Conservation (phyloP, 768 basidiomycete species). For the Phlegmacium glaucopus region DNA sequence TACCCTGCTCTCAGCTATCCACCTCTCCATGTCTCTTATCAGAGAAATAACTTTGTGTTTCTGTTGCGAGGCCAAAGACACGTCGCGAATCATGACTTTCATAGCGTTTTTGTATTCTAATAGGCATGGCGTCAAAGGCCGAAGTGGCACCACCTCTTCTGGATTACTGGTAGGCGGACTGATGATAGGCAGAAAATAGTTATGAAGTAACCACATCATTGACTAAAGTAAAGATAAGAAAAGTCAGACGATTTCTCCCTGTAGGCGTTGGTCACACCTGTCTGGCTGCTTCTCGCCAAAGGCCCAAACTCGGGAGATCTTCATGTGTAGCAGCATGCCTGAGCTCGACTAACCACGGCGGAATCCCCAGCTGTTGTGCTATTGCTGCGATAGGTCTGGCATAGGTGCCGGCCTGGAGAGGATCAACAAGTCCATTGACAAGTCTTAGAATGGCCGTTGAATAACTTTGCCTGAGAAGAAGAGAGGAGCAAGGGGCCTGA, state of each 20-base stretch:
- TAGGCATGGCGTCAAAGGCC: conserved; percentile 65
- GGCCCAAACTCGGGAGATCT: conserved; percentile 79
- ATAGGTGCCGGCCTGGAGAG: conserved; percentile 83
- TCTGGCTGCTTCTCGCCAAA: conserved; percentile 71
- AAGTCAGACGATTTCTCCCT: neutral
- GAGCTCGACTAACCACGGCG: conserved; percentile 86
- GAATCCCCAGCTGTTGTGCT: conserved; percentile 81
- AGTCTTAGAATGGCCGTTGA: conserved; percentile 81
- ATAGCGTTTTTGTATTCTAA: conserved; percentile 69
- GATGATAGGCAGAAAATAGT: conserved; percentile 80
- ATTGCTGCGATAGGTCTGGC: conserved; percentile 90
- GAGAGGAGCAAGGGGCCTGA: conserved; percentile 25
- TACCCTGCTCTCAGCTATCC: conserved; percentile 73
- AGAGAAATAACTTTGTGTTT: conserved; percentile 47
- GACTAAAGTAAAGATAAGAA: conserved; percentile 45
- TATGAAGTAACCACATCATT: conserved; percentile 76
- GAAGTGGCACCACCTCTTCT: conserved; percentile 31
- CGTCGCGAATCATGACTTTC: conserved; percentile 63
- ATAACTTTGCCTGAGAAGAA: conserved; percentile 72
- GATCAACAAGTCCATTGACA: conserved; percentile 94
- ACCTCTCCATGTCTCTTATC: conserved; percentile 67
- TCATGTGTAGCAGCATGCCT: conserved; percentile 97
- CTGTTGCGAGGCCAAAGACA: conserved; percentile 49
- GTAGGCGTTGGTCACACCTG: conserved; percentile 44
- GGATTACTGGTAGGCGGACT: conserved; percentile 39